These are phyloP conservation scores for Thalassiosira livingstoniorum DNA, from an alignment of 352 stramenopile genomes.

Conservation along the genomic window DNA sequence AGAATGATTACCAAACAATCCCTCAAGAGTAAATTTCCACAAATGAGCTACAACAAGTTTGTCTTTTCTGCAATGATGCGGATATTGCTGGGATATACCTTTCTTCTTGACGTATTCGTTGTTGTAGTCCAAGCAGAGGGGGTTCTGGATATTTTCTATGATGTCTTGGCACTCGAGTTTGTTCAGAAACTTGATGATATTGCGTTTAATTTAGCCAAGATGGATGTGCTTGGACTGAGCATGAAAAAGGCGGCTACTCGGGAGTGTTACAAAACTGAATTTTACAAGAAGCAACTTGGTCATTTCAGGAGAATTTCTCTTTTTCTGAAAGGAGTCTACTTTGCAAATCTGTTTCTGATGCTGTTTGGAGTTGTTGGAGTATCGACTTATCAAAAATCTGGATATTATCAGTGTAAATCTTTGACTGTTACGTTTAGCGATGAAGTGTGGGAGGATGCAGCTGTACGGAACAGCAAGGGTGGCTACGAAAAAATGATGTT, in stretches of 20 bases:
- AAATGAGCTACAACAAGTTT: constrained; percentile 34
- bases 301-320: constrained; percentile 6
- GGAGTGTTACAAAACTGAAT: constrained; percentile 24
- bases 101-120: constrained; percentile 11
- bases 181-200: constrained; percentile 29
- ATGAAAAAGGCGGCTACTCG: constrained; percentile 21
- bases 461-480: background rate
- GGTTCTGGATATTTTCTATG: constrained; percentile 38
- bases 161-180: constrained; percentile 31
- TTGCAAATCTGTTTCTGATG: constrained; percentile 24
- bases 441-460: constrained; percentile 36
- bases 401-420: constrained; percentile 14
- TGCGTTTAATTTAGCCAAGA: constrained; percentile 26
- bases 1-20: constrained; percentile 27
- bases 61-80: constrained; percentile 24
- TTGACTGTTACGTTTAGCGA: constrained; percentile 26
- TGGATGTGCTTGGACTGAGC: constrained; percentile 14
- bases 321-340: constrained; percentile 37
- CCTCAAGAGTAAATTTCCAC: constrained; percentile 10
- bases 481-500: constrained; percentile 5
- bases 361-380: constrained; percentile 32
- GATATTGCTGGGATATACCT: constrained; percentile 17
- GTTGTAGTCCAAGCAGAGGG: constrained; percentile 16
- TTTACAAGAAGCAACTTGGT: constrained; percentile 6
- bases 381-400: constrained; percentile 10